Evolutionary conservation across 1,139 yeast species (phyloP).

Genomic region (Sugiyamaella castrensis): DNA sequence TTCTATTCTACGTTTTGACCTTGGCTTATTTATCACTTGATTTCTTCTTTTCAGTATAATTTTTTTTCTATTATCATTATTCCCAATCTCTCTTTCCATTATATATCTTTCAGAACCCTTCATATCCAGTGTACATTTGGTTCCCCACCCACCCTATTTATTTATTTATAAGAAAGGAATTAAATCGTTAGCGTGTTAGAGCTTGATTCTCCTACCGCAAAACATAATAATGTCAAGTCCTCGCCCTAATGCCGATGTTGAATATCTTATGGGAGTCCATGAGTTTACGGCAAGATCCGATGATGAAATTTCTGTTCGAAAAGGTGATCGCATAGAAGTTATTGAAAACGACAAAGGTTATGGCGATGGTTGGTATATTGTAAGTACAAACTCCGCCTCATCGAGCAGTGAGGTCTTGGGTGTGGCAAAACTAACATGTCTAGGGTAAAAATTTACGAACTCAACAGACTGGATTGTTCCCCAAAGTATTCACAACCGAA

Average conservation of each 20-base stretch:
- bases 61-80: too few species aligned
- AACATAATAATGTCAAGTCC: not conserved
- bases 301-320: slow-evolving; percentile 75
- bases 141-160: too few species aligned
- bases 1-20: too few species aligned
- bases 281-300: slow-evolving; percentile 84
- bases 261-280: slow-evolving; percentile 59
- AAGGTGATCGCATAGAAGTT: slow-evolving; percentile 86
- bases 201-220: too few species aligned
- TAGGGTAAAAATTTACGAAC: slow-evolving; percentile 69
- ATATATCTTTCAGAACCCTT: too few species aligned
- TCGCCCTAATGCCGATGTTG: not conserved
- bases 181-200: too few species aligned
- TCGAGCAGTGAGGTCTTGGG: not conserved
- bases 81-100: too few species aligned
- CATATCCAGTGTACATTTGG: too few species aligned
- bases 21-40: too few species aligned
- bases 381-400: slow-evolving; percentile 20
- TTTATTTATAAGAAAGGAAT: too few species aligned
- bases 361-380: slow-evolving; percentile 95
- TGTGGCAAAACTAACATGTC: not conserved
- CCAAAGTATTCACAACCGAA: slow-evolving; percentile 65
- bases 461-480: slow-evolving; percentile 79
- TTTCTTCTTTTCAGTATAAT: too few species aligned
- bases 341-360: slow-evolving; percentile 90